Evolutionary conservation across 2,329 filamentous ascomycete species (phyloP).

Genomic region (Aspergillus ochraceoroseus): DNA sequence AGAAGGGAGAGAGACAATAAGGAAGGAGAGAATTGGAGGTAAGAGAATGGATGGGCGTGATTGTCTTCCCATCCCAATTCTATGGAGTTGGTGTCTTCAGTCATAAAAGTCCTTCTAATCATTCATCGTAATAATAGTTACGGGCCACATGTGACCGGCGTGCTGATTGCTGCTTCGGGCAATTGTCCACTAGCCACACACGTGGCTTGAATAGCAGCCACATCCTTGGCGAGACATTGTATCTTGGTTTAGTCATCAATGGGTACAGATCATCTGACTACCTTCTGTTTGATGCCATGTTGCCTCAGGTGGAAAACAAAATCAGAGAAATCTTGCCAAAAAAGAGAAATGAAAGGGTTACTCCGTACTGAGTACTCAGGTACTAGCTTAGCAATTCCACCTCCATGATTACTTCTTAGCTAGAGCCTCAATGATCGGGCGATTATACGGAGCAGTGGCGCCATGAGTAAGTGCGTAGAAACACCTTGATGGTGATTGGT

Average conservation of each 20-base stretch:
- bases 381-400: no score
- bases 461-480: constrained; percentile 37
- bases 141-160: constrained; percentile 11
- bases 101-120: background rate
- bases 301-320: constrained; percentile 7
- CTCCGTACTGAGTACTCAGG: background rate
- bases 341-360: no score
- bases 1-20: background rate
- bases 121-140: constrained; percentile 15
- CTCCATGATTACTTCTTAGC: background rate
- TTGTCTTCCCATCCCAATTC: background rate
- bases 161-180: constrained; percentile 2
- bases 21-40: background rate
- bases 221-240: constrained; percentile 1
- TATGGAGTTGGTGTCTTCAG: constrained; percentile 6
- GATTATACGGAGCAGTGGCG: constrained; percentile 25
- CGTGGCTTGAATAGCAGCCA: constrained; percentile 11
- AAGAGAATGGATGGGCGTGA: constrained; percentile 5
- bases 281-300: no score
- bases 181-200: constrained; percentile 8
- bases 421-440: constrained; percentile 7
- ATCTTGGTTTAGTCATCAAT: constrained; percentile 7
- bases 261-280: no score
- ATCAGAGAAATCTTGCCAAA: no score
- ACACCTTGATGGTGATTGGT: constrained; percentile 39